Evolutionary conservation across 306 rosid genomes (phyloP).

Genomic region (Corylus heterophylla): DNA sequence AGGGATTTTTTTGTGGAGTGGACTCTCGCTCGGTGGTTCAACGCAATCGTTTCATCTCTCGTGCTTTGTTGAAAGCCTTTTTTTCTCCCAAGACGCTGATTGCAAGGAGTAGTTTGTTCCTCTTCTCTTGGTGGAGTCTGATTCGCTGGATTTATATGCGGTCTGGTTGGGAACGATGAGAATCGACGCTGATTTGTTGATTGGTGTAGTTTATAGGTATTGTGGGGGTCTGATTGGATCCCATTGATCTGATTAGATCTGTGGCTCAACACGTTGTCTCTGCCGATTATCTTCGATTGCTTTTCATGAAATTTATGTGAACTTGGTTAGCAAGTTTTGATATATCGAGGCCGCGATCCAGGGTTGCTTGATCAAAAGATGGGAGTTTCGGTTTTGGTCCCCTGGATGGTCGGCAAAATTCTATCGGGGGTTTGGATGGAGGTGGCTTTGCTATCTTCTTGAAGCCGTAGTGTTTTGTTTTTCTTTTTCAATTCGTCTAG

Average conservation of each 20-base stretch:
- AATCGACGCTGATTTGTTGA: background rate
- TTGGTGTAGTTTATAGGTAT: background rate
- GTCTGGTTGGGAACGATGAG: background rate
- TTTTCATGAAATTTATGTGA: slow-evolving; percentile 5
- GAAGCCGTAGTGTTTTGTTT: background rate
- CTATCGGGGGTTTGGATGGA: background rate
- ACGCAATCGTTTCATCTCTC: background rate
- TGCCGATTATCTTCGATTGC: background rate
- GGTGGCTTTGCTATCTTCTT: background rate
- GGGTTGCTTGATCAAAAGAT: slow-evolving; percentile 14
- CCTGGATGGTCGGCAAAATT: background rate
- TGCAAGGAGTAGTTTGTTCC: background rate
- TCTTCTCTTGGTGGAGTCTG: background rate
- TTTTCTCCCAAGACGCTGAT: background rate
- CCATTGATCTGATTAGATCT: slow-evolving; percentile 10
- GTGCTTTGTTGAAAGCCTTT: background rate
- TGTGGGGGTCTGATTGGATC: background rate
- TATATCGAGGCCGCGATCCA: slow-evolving; percentile 5
- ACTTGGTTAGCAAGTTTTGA: background rate
- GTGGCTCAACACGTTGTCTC: background rate
- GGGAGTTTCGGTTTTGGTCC: slow-evolving; percentile 4
- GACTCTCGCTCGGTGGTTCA: background rate
- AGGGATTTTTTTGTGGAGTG: background rate
- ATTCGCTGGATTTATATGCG: too few species aligned
- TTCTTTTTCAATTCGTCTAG: background rate